Conservation (phyloP, 352 stramenopile species). For the Globisporangium emineosum region DNA sequence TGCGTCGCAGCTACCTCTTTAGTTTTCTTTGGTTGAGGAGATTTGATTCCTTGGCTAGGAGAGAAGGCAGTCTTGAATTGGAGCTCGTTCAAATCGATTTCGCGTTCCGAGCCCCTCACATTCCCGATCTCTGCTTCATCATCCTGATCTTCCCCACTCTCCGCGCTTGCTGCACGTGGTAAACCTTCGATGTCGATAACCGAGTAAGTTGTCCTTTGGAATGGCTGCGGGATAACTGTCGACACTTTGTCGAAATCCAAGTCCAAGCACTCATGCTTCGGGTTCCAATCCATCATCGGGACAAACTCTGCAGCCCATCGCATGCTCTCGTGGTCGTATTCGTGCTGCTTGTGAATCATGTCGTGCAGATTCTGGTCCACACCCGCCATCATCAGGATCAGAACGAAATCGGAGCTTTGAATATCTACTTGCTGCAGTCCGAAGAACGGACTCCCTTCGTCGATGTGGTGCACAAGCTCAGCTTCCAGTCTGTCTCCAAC, state of each 20-base stretch:
- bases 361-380: constrained; percentile 64
- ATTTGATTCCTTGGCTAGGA: neutral
- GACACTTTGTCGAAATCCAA: constrained; percentile 53
- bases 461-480: constrained; percentile 48
- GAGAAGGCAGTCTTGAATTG: constrained; percentile 6
- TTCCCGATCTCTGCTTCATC: constrained; percentile 9
- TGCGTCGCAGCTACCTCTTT: neutral
- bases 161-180: neutral
- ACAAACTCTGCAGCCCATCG: constrained; percentile 41
- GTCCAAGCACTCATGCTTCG: constrained; percentile 24
- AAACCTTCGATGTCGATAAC: constrained; percentile 22
- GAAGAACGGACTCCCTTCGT: constrained; percentile 41
- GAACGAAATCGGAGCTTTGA: constrained; percentile 38
- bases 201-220: constrained; percentile 1
- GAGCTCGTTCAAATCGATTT: constrained; percentile 15
- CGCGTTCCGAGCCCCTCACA: constrained; percentile 2
- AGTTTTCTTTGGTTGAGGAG: neutral
- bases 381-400: constrained; percentile 54
- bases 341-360: constrained; percentile 47
- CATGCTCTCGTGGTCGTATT: constrained; percentile 43
- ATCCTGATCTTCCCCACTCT: neutral
- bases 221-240: constrained; percentile 16
- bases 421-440: constrained; percentile 32
- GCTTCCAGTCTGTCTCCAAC: constrained; percentile 33
- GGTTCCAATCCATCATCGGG: constrained; percentile 40